Percentiles rank a stretch among this genome's conserved stretches.
Conservation (phyloP, 2,329 filamentous ascomycete genomes). For the Cryphonectria naterciae region DNA sequence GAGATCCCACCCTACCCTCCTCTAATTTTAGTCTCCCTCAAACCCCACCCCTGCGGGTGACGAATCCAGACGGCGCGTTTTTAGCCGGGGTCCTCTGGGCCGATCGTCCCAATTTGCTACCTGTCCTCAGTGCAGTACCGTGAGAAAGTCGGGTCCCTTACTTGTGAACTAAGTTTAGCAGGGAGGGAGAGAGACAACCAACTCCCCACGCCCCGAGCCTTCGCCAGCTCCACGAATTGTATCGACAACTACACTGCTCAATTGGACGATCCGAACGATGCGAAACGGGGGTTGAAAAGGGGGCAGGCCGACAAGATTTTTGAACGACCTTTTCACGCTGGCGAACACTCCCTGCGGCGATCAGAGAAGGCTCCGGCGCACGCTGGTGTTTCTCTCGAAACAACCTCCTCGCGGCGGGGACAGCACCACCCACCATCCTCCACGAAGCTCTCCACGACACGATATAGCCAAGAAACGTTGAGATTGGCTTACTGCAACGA, state of each 20-base stretch:
- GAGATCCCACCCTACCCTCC: neutral
- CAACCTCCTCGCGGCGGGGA: neutral
- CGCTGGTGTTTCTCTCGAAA: neutral
- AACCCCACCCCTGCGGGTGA: slow-evolving; percentile 3
- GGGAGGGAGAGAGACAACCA: too few relatives aligned
- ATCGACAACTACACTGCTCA: neutral
- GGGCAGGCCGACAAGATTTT: neutral
- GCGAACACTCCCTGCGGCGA: slow-evolving; percentile 2
- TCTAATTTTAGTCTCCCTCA: slow-evolving; percentile 9
- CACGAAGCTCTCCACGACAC: neutral
- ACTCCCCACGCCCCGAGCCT: slow-evolving; percentile 1
- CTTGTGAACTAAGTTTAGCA: slow-evolving; percentile 9
- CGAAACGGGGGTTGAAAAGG: neutral
- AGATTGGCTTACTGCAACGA: neutral
- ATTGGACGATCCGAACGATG: neutral
- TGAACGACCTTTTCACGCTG: neutral
- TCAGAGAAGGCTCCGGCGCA: neutral
- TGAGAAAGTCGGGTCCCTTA: neutral
- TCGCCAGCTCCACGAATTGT: slow-evolving; percentile 2
- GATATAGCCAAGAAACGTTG: neutral
- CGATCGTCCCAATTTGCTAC: slow-evolving; percentile 3
- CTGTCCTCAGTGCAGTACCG: slow-evolving; percentile 1
- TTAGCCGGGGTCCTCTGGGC: neutral
- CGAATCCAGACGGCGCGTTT: slow-evolving; percentile 1
- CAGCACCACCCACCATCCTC: neutral